Evolutionary conservation across 352 stramenopile genomes (phyloP).

Genomic region (Phytopythium delawarense): DNA sequence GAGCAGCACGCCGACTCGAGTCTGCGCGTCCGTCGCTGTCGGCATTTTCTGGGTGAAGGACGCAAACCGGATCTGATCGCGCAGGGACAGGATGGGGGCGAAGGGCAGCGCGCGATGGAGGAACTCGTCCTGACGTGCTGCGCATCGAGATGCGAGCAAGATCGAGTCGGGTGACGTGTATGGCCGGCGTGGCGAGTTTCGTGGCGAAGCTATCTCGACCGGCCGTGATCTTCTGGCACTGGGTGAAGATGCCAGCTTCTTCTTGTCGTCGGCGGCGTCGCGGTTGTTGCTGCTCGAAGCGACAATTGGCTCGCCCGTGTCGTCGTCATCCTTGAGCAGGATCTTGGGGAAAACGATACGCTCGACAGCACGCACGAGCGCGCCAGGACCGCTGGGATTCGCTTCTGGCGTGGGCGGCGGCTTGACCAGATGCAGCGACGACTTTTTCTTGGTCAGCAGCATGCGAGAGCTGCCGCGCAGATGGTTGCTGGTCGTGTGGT

Average conservation of each 20-base stretch:
- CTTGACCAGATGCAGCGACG: slow-evolving; percentile 14
- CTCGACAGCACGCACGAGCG: slow-evolving; percentile 1
- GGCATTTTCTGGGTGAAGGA: slow-evolving; percentile 29
- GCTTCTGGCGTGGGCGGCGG: slow-evolving; percentile 1
- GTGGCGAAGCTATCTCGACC: not conserved
- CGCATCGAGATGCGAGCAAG: slow-evolving; percentile 23
- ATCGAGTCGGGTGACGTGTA: slow-evolving; percentile 1
- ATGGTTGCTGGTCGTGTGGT: not conserved
- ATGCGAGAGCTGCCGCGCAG: not conserved
- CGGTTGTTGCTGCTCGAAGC: slow-evolving; percentile 11
- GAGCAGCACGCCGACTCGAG: slow-evolving; percentile 27
- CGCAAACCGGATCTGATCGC: slow-evolving; percentile 44
- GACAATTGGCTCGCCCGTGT: slow-evolving; percentile 9
- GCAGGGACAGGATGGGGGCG: slow-evolving; percentile 33
- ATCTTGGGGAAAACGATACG: slow-evolving; percentile 49
- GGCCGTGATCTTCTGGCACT: not conserved
- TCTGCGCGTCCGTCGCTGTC: slow-evolving; percentile 11
- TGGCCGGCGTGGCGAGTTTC: not conserved
- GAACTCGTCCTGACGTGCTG: slow-evolving; percentile 38
- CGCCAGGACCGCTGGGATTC: not conserved
- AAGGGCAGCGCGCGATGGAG: slow-evolving; percentile 41
- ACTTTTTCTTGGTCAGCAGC: slow-evolving; percentile 9
- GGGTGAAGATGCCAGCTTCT: not conserved
- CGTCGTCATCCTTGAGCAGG: slow-evolving; percentile 24
- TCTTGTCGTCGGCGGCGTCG: not conserved